Conservation (phyloP, 2,329 filamentous ascomycete species). For the Fusarium domesticum region DNA sequence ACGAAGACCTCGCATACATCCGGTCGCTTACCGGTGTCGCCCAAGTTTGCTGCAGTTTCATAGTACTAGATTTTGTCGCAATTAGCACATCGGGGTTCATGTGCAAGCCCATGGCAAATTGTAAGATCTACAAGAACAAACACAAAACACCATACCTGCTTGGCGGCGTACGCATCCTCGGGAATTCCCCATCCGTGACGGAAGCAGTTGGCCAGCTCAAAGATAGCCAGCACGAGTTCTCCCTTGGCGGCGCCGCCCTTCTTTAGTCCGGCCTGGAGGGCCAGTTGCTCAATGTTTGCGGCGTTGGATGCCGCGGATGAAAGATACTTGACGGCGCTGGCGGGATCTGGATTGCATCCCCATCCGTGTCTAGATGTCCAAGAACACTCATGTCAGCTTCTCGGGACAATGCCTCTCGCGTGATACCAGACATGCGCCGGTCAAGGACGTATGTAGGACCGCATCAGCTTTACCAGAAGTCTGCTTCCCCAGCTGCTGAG, state of each 20-base stretch:
- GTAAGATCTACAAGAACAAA: not conserved
- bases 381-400: slow-evolving; percentile 16
- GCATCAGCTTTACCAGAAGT: not conserved
- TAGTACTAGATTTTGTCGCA: slow-evolving; percentile 68
- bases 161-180: slow-evolving; percentile 81
- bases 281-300: slow-evolving; percentile 79
- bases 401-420: not conserved
- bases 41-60: slow-evolving; percentile 93
- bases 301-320: slow-evolving; percentile 87
- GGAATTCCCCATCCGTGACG: slow-evolving; percentile 90
- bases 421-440: slow-evolving; percentile 3
- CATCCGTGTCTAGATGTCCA: slow-evolving; percentile 71
- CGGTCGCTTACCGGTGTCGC: slow-evolving; percentile 66
- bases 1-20: slow-evolving; percentile 5
- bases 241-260: slow-evolving; percentile 94
- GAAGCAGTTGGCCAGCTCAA: slow-evolving; percentile 90
- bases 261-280: slow-evolving; percentile 81
- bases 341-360: slow-evolving; percentile 74
- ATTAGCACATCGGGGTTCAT: slow-evolving; percentile 10
- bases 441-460: not conserved
- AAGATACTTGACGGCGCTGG: slow-evolving; percentile 76
- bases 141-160: slow-evolving; percentile 48
- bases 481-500: not conserved
- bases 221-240: slow-evolving; percentile 93
- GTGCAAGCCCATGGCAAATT: not conserved